Base-by-base conservation (phyloP, 1,139 yeast genomes). In the Debaryomycetaceae sp. region DNA sequence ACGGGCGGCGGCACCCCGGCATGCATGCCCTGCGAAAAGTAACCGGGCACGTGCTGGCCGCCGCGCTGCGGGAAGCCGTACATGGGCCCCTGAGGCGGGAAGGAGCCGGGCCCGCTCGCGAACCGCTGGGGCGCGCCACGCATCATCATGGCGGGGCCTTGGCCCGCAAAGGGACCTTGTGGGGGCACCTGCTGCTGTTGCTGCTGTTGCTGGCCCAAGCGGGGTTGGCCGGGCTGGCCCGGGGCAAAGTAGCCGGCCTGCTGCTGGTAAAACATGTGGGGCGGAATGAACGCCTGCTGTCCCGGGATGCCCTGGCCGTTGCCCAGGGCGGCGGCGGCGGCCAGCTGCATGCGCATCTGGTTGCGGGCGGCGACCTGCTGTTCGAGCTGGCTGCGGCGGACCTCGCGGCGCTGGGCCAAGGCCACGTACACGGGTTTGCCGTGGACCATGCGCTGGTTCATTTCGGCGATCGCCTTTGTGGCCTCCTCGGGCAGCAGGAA, bases 401-500 rank as follows among this genome's bases (percentile, higher is more conserved):
- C 95, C 53, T 90, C 98, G 70, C 86, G 87, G 64, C 96, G 83
- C 75, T 90, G 98, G 49, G 98, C 98, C 55, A 92, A 78, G 41
- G 97, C 96, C 62, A 90, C 99, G 59, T 90, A 90, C 56, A 90
- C 73, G 51, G 98, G 98, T 74, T 92, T 90, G 57, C 92, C 87
- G 49, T 77, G 77, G 49, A 90, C 75, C 82, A 90, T 82, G 60
- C 90, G 82, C 68, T 87, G 96, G 76, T 87, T 86, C 95, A 90
- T 87, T 70, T 90, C 98, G 49, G 92, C 75, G 58, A 87, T 86
- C 43, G 99, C 99, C 70, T 86, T 86, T 50, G 95, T 83, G 45
- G 99, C 98, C 73, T 90, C 98, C 62, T 90, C 98, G 51, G 97
- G 96, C 41, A 93, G 66, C 34, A 95, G 78, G 80, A 81, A 92